Evolutionary conservation across 495 filamentous ascomycete genomes (phyloP).

Genomic region (Lasiosphaeria hispida): DNA sequence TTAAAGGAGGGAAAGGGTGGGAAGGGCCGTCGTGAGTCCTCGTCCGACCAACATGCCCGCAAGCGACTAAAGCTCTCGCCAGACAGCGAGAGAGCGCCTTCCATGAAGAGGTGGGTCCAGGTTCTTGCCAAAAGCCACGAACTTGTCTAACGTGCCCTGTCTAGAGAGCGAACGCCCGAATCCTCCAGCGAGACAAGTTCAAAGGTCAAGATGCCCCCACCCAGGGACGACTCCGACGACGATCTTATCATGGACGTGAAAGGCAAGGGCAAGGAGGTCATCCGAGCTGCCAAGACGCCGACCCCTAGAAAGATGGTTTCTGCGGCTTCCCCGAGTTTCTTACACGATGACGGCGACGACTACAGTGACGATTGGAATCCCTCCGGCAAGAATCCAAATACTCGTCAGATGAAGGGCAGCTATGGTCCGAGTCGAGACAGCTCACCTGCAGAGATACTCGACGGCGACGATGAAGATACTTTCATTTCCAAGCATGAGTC

Average conservation of each 20-base stretch:
- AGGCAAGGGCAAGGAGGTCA: slow-evolving; percentile 32
- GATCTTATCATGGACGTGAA: slow-evolving; percentile 31
- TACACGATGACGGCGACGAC: slow-evolving; percentile 3
- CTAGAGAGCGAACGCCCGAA: too few relatives aligned
- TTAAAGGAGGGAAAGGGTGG: slow-evolving; percentile 29
- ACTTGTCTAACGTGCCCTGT: too few relatives aligned
- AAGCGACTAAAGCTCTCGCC: slow-evolving; percentile 20
- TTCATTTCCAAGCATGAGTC: not conserved
- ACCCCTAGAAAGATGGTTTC: slow-evolving; percentile 4
- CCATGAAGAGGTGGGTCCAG: too few relatives aligned
- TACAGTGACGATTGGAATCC: not conserved
- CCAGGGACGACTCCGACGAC: slow-evolving; percentile 14
- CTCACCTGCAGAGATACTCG: not conserved
- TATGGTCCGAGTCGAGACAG: not conserved
- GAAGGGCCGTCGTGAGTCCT: slow-evolving; percentile 19
- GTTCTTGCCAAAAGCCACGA: too few relatives aligned
- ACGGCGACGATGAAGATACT: not conserved
- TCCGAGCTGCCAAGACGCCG: slow-evolving; percentile 2
- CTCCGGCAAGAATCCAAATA: too few relatives aligned
- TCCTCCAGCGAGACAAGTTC: too few relatives aligned
- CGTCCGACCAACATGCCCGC: slow-evolving; percentile 11
- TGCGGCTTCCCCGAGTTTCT: not conserved
- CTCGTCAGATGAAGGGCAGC: too few relatives aligned
- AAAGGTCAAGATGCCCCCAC: too few relatives aligned
- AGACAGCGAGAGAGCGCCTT: not conserved